Evolutionary conservation across 176 grass and related monocot species (phyloP).

Genomic region (Themeda triandra): DNA sequence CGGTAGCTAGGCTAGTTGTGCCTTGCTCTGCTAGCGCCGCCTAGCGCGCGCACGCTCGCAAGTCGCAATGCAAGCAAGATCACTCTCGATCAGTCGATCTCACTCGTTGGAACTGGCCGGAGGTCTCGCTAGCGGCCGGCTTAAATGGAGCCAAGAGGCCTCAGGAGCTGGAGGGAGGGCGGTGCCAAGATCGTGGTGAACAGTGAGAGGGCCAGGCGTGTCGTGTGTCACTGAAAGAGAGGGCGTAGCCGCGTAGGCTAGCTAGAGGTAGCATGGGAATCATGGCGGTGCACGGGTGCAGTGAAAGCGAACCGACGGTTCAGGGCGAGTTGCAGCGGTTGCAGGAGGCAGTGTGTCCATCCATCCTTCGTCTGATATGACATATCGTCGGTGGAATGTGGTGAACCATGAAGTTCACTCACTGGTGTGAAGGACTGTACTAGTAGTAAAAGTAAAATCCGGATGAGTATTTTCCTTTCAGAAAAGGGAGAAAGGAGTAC

Average conservation of each 20-base stretch:
- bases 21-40: neutral
- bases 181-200: constrained; percentile 1
- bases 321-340: neutral
- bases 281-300: constrained; percentile 17
- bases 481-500: neutral
- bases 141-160: neutral
- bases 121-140: too few species aligned
- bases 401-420: neutral
- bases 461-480: too few species aligned
- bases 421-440: neutral
- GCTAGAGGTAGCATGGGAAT: neutral
- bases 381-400: neutral
- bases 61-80: neutral
- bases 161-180: neutral
- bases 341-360: neutral
- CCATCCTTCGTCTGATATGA: constrained; percentile 16
- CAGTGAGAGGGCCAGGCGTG: neutral
- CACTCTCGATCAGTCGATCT: neutral
- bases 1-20: too few species aligned
- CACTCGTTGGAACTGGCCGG: too few species aligned
- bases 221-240: neutral
- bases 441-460: constrained; percentile 14
- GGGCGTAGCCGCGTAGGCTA: neutral
- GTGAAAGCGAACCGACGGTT: constrained; percentile 22
- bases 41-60: neutral